Base-by-base conservation (phyloP, 2,329 filamentous ascomycete genomes). In the Tolypocladium endophyticum region DNA sequence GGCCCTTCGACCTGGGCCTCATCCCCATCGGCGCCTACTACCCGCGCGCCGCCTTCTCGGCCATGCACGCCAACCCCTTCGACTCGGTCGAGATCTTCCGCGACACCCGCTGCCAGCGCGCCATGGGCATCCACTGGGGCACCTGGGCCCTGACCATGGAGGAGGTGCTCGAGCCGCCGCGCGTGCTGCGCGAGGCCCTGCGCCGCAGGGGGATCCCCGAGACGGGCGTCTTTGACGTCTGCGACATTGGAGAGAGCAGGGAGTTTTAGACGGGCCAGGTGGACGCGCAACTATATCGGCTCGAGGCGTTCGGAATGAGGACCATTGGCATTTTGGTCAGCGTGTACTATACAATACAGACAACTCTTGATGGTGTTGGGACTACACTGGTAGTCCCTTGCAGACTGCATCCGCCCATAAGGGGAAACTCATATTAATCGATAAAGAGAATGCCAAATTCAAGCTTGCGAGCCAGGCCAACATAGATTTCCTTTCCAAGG, bases 11-110 rank as follows among this genome's bases (percentile, higher is more conserved):
- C 71, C 82, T 97, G 8, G 93, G 93, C 0, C 76, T 97, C 59
- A 94, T 97, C 64, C 93, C 93, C 45, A 97, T 97, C 65, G 93
- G 93, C 58, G 93, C 92, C 2, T 97, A 97, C 73, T 79, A 84
- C 61, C 89, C 89, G 0, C 80, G 89, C 30, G 74, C 72, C 60
- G 72, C 94, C 63, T 92, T 94, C 79, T 91, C 87, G 55, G 77
- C 85, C 25, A 87, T 95, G 81, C 93, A 97, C 71, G 88, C 89
- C 9, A 89, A 95, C 70, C 93, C 93, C 0, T 87, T 85, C 65
- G 93, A 97, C 70, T 84, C 87, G 0, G 92, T 96, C 43, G 90
- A 94, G 67, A 96, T 97, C 66, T 96, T 96, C 73, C 73, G 79
- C 8, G 92, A 97, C 67, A 95, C 90, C 0, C 82, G 81, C 65